Evolutionary conservation across 2,329 filamentous ascomycete genomes (phyloP).

Genomic region (Alternaria sp.): DNA sequence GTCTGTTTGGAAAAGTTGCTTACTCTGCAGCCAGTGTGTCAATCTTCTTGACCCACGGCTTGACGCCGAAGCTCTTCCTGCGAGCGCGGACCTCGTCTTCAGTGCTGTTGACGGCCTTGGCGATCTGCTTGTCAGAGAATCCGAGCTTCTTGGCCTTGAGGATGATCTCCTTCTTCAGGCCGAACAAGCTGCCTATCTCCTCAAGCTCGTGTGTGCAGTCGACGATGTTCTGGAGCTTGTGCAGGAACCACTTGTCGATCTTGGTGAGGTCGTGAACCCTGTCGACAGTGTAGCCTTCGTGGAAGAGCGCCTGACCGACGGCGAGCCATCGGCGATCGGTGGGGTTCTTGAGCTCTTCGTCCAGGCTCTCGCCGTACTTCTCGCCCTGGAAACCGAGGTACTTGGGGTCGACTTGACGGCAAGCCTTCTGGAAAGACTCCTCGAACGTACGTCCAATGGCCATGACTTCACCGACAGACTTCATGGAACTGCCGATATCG

Average conservation of each 20-base stretch:
- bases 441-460: constrained; percentile 98
- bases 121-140: constrained; percentile 97
- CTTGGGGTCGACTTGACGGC: constrained; percentile 91
- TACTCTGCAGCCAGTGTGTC: constrained; percentile 95
- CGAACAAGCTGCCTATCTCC: constrained; percentile 79
- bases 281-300: constrained; percentile 94
- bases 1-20: too few relatives aligned
- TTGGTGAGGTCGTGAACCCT: constrained; percentile 91
- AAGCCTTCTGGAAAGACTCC: constrained; percentile 98
- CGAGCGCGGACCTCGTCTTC: constrained; percentile 89
- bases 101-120: constrained; percentile 79
- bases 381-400: constrained; percentile 95
- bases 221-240: constrained; percentile 98
- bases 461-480: constrained; percentile 99
- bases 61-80: constrained; percentile 85
- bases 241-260: constrained; percentile 99
- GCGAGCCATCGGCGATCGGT: constrained; percentile 97
- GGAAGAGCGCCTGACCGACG: constrained; percentile 96
- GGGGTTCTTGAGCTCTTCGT: constrained; percentile 87
- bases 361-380: constrained; percentile 84
- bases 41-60: constrained; percentile 97
- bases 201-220: constrained; percentile 87
- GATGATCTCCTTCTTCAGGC: constrained; percentile 86
- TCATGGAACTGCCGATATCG: constrained; percentile 97
- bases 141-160: constrained; percentile 95